These are phyloP conservation scores for Flaveria floridana DNA, from an alignment of 140 eudicot species.

Conservation along the genomic window DNA sequence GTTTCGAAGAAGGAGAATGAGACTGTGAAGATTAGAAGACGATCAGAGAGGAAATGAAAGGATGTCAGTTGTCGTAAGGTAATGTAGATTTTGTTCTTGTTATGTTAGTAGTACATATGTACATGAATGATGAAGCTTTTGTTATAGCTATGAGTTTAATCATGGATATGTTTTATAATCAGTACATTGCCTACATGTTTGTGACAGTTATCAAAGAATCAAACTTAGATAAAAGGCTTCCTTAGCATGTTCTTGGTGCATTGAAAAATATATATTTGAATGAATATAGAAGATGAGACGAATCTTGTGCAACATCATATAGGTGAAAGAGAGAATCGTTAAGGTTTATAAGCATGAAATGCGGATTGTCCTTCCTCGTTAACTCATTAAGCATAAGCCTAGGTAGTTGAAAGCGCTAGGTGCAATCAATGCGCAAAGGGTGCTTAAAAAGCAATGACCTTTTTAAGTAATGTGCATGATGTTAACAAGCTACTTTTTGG, in stretches of 20 bases:
- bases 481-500: too few relatives aligned
- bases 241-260: background rate
- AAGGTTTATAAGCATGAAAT: background rate
- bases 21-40: constrained; percentile 8
- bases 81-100: background rate
- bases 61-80: constrained; percentile 18
- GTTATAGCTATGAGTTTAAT: constrained; percentile 12
- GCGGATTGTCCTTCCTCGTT: background rate
- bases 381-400: background rate
- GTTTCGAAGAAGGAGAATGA: constrained; percentile 29
- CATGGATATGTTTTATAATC: background rate
- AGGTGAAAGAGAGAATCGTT: background rate
- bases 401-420: too few relatives aligned
- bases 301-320: background rate
- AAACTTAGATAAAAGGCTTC: background rate
- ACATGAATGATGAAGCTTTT: background rate
- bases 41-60: constrained; percentile 27
- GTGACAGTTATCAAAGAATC: background rate
- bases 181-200: background rate
- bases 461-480: too few relatives aligned
- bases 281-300: background rate
- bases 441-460: too few relatives aligned
- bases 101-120: constrained; percentile 26
- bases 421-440: too few relatives aligned
- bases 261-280: background rate